Base-by-base conservation (phyloP, 768 basidiomycete genomes). In the Kwoniella europaea region DNA sequence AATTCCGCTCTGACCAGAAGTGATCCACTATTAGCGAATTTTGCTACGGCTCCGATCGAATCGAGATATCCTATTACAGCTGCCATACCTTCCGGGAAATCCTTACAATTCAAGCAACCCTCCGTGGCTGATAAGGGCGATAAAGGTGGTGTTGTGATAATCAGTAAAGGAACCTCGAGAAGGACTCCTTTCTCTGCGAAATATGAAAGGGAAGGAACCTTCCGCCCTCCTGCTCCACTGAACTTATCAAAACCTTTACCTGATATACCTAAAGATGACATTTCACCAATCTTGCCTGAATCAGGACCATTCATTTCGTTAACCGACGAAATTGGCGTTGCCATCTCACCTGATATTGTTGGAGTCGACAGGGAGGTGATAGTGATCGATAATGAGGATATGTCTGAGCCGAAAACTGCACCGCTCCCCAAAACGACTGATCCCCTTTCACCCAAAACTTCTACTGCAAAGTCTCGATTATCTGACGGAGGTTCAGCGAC, bases 31-130 rank as follows among this genome's bases (percentile, higher is more conserved):
- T 52, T 72, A 54, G 18, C 22, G 12, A 44, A 52, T 16, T 68
- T 72, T n/a, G 52, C 12, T 29, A 29, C 41, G 50, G 16, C 56
- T 2, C 42, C 57, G 12, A 50, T 16, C 58, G 57, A 67, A 52
- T 69, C 53, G 16, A 58, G 71, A 43, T 69, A 69, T 41, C 68
- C 68, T 24, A 43, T 46, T 35, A 35, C 35, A 7, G 29, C 50
- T 10, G 42, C 43, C 20, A 60, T 63, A 18, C 67, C 67, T 15
- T 16, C 62, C 4, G 60, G 59, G 10, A 57, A 41, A 41, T 68
- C 71, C 12, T 65, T 74, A 13, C 72, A 69, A 22, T 74, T 74
- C 68, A 70, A 67, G 46, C 72, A 74, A 54, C 68, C 68, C 2
- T 66, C 72, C 1, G 42, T 65, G 43, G 65, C 68, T 10, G 72